phyloP scores from a whole-genome alignment of 768 basidiomycete genomes.

The Nevesoporus exiguus region DNA sequence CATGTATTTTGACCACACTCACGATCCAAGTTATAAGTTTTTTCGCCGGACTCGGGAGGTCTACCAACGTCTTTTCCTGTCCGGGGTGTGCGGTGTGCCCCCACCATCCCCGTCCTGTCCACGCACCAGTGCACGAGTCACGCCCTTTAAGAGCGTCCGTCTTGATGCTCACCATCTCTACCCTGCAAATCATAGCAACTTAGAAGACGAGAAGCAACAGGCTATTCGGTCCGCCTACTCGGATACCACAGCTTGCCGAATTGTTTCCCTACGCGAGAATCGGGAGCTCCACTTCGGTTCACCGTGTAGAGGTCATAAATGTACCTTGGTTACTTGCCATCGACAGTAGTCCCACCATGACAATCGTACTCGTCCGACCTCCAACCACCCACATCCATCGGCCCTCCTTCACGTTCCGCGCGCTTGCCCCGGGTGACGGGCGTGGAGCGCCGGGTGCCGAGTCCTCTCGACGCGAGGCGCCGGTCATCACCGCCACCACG shows the following conservation, averaged over 20 bases:
- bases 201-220: neutral
- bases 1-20: constrained; percentile 3
- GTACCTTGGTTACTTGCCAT: constrained; percentile 1
- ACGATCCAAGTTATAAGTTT: neutral
- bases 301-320: constrained; percentile 7
- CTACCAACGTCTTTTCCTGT: neutral
- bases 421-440: neutral
- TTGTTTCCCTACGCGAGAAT: constrained; percentile 1
- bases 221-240: neutral
- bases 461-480: neutral
- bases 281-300: neutral
- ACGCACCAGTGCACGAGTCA: constrained; percentile 13
- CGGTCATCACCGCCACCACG: constrained; percentile 1
- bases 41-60: neutral
- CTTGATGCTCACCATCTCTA: neutral
- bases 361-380: constrained; percentile 6
- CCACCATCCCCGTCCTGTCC: constrained; percentile 9
- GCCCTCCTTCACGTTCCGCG: constrained; percentile 1
- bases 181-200: constrained; percentile 2
- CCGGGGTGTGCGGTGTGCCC: constrained; percentile 1
- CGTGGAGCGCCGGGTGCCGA: neutral
- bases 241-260: neutral
- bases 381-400: constrained; percentile 1
- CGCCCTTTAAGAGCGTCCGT: neutral
- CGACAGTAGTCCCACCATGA: constrained; percentile 10